A percentile compares a stretch with the other conserved stretches of the same genome.
Conservation (phyloP, 2,329 filamentous ascomycete genomes). For the Neoscytalidium dimidiatum region DNA sequence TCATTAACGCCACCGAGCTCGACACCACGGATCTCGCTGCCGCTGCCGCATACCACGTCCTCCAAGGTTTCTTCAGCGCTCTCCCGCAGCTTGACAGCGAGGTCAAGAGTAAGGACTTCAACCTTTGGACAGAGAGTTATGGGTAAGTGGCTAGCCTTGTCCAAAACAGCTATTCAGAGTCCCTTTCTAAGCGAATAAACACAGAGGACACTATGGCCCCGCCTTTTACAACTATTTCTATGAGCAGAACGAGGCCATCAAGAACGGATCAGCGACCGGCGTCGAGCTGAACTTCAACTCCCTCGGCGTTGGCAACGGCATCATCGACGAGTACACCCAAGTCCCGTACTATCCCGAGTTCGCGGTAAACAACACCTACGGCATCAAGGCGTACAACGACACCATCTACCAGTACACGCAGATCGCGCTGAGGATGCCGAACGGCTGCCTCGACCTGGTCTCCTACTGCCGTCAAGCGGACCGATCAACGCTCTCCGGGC, state of each 20-base stretch:
- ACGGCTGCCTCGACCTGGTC: constrained; percentile 46
- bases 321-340: constrained; percentile 55
- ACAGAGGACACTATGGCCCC: constrained; percentile 52
- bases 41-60: constrained; percentile 55
- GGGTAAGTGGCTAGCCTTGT: constrained; percentile 30
- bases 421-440: constrained; percentile 51
- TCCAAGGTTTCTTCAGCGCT: constrained; percentile 56
- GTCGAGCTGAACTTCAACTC: constrained; percentile 56
- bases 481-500: constrained; percentile 32
- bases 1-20: constrained; percentile 51
- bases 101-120: constrained; percentile 55
- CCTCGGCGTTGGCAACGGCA: constrained; percentile 57
- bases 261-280: constrained; percentile 50
- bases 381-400: constrained; percentile 57
- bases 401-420: constrained; percentile 62
- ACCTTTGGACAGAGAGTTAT: constrained; percentile 60
- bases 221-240: constrained; percentile 61
- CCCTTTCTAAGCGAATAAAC: constrained; percentile 33
- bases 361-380: constrained; percentile 58
- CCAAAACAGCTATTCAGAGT: too few relatives aligned
- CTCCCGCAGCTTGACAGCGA: constrained; percentile 51
- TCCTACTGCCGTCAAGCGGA: constrained; percentile 52
- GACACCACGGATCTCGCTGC: constrained; percentile 61
- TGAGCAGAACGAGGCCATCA: constrained; percentile 57
- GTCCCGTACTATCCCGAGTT: constrained; percentile 53